Base-by-base conservation (phyloP, 805 yeast species). In the Metschnikowia reukaufii region DNA sequence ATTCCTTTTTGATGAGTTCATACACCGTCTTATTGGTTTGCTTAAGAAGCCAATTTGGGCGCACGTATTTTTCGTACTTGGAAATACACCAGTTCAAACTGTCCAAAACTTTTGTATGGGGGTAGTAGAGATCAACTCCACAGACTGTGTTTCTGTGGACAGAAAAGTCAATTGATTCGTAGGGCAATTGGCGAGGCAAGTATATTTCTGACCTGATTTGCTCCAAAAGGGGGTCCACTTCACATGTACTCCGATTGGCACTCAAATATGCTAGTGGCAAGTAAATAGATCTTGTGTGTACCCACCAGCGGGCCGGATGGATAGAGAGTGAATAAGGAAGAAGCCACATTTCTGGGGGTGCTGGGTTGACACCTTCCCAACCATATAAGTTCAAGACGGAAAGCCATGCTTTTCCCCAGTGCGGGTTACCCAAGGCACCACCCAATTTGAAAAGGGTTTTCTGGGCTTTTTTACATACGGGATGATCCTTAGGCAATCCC, bases 301-400 rank as follows among this genome's bases (percentile, higher is more conserved):
- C 97, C 99, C 99, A 94, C 99, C 98, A 94, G 61, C 88, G 79
- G 30, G 91, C 95, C 1, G 99, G 99, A 61, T 94, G 98, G 34
- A 90, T 73, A 0, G 96, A 96, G 1, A 85, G 59, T 40, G 74
- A 61, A 51, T 89, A 87, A 1, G 99, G 99, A 35, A 92, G 65
- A 48, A 85, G 66, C 94, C 96, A 94, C 40, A 90, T 68, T 61
- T 94, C 99, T 1, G 97, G 92, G 2, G 99, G 99, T 1, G 97
- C 96, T 2, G 99, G 99, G 57, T 94, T 94, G 4, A 92, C 96
- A 45, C 99, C 99, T 51, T 87, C 95, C 96, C 98, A 94, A 33
- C 80, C 80, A 62, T 91, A 94, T 43, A 94, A 67, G 52, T 85
- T 88, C 49, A 94, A 68, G 3, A 89, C 61, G 0, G 97, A 74